A percentile compares a stretch with the other conserved stretches of the same genome.
Conservation (phyloP, 2,329 filamentous ascomycete species). For the Tolypocladium ophioglossoides region DNA sequence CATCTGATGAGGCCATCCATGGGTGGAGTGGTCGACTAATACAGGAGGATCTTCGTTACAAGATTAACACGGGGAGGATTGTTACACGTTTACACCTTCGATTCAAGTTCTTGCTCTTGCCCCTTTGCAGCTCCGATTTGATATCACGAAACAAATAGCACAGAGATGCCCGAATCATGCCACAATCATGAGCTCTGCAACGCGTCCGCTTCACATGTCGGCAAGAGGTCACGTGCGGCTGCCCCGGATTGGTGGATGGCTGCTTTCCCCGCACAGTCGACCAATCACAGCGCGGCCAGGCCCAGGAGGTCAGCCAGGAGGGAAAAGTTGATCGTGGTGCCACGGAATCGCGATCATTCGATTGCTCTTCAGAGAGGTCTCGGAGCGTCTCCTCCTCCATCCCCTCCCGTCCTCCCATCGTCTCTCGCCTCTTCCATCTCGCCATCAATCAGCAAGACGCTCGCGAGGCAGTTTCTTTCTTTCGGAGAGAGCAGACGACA, state of each 20-base stretch:
- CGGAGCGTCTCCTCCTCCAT: constrained; percentile 3
- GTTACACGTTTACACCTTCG: background rate
- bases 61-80: background rate
- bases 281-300: constrained; percentile 17
- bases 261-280: constrained; percentile 16
- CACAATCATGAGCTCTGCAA: background rate
- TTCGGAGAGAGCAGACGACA: background rate
- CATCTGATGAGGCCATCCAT: background rate
- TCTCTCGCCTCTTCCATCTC: constrained; percentile 1
- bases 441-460: constrained; percentile 1
- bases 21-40: background rate
- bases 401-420: background rate
- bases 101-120: background rate
- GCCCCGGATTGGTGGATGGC: constrained; percentile 4
- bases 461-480: constrained; percentile 1
- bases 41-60: too few relatives aligned
- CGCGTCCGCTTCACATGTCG: background rate
- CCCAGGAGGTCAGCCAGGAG: background rate
- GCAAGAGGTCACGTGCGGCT: constrained; percentile 3
- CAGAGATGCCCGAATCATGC: background rate
- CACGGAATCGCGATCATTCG: constrained; percentile 9
- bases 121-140: background rate
- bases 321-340: constrained; percentile 10
- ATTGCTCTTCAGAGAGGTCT: constrained; percentile 9
- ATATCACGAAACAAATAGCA: background rate